Conservation (phyloP, 129 eudicot genomes). For the Helianthus tuberosus region DNA sequence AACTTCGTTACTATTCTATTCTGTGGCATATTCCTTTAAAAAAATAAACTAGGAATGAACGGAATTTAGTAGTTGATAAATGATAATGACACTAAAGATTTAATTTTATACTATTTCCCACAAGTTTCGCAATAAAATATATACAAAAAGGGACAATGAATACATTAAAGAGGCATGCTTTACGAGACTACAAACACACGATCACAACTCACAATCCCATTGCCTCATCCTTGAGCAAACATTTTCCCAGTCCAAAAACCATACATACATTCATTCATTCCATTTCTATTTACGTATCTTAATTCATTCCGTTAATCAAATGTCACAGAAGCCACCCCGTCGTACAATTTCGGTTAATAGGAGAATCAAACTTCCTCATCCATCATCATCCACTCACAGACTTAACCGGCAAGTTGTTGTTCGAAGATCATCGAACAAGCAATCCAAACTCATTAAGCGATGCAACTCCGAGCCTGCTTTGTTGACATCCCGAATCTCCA, state of each 20-base stretch:
- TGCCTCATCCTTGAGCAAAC: conserved; percentile 39
- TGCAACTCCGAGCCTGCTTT: conserved; percentile 69
- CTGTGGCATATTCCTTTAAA: no score
- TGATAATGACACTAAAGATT: no score
- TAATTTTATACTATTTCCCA: background rate
- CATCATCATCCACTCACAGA: conserved; percentile 27
- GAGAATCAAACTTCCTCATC: conserved; percentile 46
- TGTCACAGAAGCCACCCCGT: conserved; percentile 49
- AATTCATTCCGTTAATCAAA: conserved; percentile 21
- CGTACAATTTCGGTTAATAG: conserved; percentile 43
- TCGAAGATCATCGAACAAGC: conserved; percentile 30
- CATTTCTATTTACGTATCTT: conserved; percentile 2
- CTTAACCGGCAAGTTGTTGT: conserved; percentile 15
- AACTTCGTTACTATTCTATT: no score
- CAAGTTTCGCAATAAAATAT: background rate
- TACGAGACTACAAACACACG: conserved; percentile 2
- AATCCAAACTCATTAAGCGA: conserved; percentile 36
- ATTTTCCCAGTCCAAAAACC: conserved; percentile 22
- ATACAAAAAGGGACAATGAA: background rate
- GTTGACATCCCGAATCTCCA: conserved; percentile 14
- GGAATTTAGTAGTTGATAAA: no score
- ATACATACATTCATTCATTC: conserved; percentile 27
- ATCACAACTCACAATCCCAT: background rate
- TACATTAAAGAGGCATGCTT: conserved; percentile 19
- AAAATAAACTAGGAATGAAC: no score